phyloP scores from a whole-genome alignment of 306 rosid species.

The Corylus heterophylla region DNA sequence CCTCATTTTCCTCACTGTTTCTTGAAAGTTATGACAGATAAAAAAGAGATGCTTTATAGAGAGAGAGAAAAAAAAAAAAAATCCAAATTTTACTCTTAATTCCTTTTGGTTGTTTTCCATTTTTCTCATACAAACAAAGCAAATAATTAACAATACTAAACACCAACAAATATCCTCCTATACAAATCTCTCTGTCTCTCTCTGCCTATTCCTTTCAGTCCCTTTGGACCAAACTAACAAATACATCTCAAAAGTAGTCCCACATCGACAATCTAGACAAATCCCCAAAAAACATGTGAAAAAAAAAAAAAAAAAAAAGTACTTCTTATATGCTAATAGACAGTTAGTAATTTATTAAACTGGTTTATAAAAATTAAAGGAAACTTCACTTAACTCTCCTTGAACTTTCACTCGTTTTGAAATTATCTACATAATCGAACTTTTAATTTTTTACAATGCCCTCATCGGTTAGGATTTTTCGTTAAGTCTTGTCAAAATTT shows the following conservation, averaged over 20 bases:
- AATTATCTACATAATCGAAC: too few species aligned
- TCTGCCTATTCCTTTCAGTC: constrained; percentile 48
- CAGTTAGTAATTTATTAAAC: too few species aligned
- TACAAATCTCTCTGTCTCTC: constrained; percentile 51
- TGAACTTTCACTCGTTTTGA: too few species aligned
- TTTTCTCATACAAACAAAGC: constrained; percentile 30
- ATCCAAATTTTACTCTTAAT: constrained; percentile 21
- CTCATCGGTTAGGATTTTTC: too few species aligned
- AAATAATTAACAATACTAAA: constrained; percentile 26
- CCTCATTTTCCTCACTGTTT: background rate
- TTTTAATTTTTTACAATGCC: too few species aligned
- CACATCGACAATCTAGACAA: constrained; percentile 41
- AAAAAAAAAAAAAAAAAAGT: background rate
- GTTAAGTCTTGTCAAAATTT: too few species aligned
- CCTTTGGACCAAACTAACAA: constrained; percentile 70
- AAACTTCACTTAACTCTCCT: too few species aligned
- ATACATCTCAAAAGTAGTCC: constrained; percentile 30
- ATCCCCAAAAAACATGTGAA: background rate
- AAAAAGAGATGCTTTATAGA: constrained; percentile 20
- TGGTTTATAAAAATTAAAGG: too few species aligned
- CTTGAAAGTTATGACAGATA: constrained; percentile 1
- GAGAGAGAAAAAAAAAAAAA: background rate
- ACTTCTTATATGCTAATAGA: too few species aligned
- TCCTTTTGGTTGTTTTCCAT: constrained; percentile 18
- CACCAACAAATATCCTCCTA: constrained; percentile 65